A percentile compares a stretch with the other conserved stretches of the same genome.
Conservation (phyloP, 805 yeast species). For the Scheffersomyces coipomensis region DNA sequence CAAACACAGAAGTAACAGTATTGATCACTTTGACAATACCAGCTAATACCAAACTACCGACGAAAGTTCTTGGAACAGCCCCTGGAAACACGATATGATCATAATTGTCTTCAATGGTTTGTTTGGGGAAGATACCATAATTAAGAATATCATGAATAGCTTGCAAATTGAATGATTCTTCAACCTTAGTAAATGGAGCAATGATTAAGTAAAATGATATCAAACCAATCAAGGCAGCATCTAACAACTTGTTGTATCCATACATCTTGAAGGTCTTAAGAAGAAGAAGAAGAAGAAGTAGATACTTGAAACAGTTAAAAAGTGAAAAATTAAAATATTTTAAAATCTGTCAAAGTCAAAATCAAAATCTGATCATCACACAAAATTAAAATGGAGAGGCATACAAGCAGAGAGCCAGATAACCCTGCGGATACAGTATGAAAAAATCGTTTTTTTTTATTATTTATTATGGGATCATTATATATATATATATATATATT, state of each 20-base stretch:
- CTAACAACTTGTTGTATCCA: conserved; percentile 15
- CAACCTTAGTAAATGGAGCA: conserved; percentile 89
- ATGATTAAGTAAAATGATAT: conserved; percentile 49
- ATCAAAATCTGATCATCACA: neutral
- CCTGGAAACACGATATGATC: conserved; percentile 87
- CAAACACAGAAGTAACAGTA: conserved; percentile 13
- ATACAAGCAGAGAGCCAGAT: neutral
- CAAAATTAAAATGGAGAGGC: too few relatives aligned
- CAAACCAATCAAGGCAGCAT: conserved; percentile 39
- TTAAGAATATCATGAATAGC: conserved; percentile 80
- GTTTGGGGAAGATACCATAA: conserved; percentile 48
- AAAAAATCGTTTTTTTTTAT: too few relatives aligned
- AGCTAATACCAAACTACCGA: conserved; percentile 64
- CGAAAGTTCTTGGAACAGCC: conserved; percentile 80
- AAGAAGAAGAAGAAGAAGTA: neutral
- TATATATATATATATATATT: too few relatives aligned
- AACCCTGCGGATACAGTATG: neutral
- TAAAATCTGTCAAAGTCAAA: too few relatives aligned
- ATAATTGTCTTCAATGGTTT: conserved; percentile 38
- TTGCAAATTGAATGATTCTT: conserved; percentile 88
- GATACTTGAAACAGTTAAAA: too few relatives aligned
- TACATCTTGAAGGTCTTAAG: conserved; percentile 13
- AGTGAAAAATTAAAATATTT: neutral
- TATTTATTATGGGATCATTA: too few relatives aligned
- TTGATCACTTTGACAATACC: conserved; percentile 38